Conservation (phyloP, 805 yeast species). For the Middelhovenomyces tepae region DNA sequence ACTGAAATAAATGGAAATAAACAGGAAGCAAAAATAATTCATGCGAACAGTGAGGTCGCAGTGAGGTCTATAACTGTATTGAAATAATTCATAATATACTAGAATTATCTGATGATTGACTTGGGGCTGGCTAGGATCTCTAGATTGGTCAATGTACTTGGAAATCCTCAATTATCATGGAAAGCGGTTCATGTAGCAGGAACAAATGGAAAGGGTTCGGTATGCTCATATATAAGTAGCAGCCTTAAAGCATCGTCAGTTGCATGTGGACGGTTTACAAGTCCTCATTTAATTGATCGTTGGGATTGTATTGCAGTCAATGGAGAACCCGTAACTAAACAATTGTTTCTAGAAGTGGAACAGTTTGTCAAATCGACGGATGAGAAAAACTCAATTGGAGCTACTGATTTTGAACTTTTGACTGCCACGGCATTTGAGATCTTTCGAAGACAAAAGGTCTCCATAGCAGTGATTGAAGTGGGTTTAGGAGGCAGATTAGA, state of each 20-base stretch:
- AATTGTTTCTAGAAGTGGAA: constrained; percentile 39
- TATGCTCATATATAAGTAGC: constrained; percentile 71
- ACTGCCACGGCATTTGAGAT: constrained; percentile 80
- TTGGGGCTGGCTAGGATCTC: constrained; percentile 48
- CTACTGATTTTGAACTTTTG: constrained; percentile 81
- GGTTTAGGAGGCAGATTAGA: constrained; percentile 89
- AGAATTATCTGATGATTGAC: too few relatives aligned
- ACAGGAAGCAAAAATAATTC: too few relatives aligned
- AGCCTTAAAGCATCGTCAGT: constrained; percentile 42
- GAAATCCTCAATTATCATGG: constrained; percentile 58
- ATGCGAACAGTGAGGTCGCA: too few relatives aligned
- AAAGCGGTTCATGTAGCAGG: constrained; percentile 89
- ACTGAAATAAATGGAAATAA: too few relatives aligned
- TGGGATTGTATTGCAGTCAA: constrained; percentile 71
- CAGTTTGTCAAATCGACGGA: constrained; percentile 36
- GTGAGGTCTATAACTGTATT: too few relatives aligned
- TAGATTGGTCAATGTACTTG: constrained; percentile 40
- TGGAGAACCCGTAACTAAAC: constrained; percentile 42
- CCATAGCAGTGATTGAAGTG: constrained; percentile 81
- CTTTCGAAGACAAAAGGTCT: constrained; percentile 50
- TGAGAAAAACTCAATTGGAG: constrained; percentile 38
- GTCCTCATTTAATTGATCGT: constrained; percentile 71
- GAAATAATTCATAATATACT: too few relatives aligned
- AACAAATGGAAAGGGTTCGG: constrained; percentile 94
- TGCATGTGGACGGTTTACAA: constrained; percentile 70